Percentiles rank a stretch among this genome's conserved stretches.
phyloP scores from a whole-genome alignment of 139 green algal genomes.

The Edaphochlamys debaryana region DNA sequence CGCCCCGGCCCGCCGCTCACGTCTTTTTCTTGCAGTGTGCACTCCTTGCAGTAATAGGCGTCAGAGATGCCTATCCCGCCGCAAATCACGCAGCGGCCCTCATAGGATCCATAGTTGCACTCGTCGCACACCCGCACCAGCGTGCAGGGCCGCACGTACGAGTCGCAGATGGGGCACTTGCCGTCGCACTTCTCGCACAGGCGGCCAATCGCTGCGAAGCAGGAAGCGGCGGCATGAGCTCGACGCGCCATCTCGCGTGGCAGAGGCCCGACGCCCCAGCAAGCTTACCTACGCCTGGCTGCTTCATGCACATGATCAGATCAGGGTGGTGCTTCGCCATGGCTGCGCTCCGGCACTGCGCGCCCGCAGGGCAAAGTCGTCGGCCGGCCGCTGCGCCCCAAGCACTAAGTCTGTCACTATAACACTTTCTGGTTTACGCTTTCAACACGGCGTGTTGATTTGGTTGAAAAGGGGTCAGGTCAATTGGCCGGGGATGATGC shows the following conservation, averaged over 20 bases:
- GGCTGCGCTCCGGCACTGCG: no score
- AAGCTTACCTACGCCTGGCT: slow-evolving; percentile 96
- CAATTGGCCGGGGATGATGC: no score
- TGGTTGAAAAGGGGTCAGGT: no score
- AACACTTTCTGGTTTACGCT: no score
- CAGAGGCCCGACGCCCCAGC: no score
- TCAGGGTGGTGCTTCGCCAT: slow-evolving; percentile 81
- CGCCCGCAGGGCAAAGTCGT: no score
- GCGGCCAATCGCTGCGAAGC: slow-evolving; percentile 87
- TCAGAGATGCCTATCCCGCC: slow-evolving; percentile 94
- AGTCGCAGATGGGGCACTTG: slow-evolving; percentile 98
- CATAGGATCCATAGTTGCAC: slow-evolving; percentile 98
- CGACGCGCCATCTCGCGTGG: no score
- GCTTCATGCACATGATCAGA: slow-evolving; percentile 98
- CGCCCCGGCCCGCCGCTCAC: slow-evolving; percentile 72
- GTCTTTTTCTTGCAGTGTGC: slow-evolving; percentile 97
- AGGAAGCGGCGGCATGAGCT: not conserved
- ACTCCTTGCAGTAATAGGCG: slow-evolving; percentile 99
- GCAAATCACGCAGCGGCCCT: slow-evolving; percentile 98
- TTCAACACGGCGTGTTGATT: no score
- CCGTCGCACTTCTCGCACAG: slow-evolving; percentile 98
- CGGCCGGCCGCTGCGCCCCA: no score
- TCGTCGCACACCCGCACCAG: slow-evolving; percentile 99
- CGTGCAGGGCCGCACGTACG: slow-evolving; percentile 93
- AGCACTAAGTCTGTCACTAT: no score